A percentile compares a stretch with the other conserved stretches of the same genome.
Conservation (phyloP, 2,329 filamentous ascomycete species). For the Chaetomium olivaceum region DNA sequence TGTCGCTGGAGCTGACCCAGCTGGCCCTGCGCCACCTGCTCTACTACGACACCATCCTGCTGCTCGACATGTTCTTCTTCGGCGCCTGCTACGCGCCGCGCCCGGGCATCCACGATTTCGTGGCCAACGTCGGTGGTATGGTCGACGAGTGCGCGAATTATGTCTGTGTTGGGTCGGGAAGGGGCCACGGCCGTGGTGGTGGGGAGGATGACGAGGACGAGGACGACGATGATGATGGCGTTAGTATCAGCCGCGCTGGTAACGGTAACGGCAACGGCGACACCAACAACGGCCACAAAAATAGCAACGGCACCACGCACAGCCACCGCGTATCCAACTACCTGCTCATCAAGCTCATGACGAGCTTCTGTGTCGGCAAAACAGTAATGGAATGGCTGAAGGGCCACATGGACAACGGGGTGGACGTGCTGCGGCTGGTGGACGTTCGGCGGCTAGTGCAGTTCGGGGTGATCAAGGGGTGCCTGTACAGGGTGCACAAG, state of each 20-base stretch:
- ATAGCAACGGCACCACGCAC: neutral
- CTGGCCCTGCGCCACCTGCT: constrained; percentile 85
- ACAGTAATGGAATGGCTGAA: constrained; percentile 87
- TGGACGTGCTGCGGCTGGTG: constrained; percentile 70
- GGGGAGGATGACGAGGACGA: neutral
- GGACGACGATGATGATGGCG: neutral
- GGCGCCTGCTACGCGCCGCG: constrained; percentile 84
- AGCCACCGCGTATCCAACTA: constrained; percentile 51
- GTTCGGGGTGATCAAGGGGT: constrained; percentile 93
- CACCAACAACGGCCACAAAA: neutral
- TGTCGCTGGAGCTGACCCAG: constrained; percentile 82
- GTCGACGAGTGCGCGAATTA: constrained; percentile 88
- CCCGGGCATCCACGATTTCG: constrained; percentile 75
- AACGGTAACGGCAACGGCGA: neutral
- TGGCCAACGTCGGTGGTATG: constrained; percentile 70
- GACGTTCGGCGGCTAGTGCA: constrained; percentile 91
- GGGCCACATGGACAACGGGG: constrained; percentile 65
- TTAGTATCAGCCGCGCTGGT: neutral
- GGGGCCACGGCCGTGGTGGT: neutral
- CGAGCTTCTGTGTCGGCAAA: constrained; percentile 77
- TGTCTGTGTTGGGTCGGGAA: constrained; percentile 55
- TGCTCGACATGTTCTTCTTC: constrained; percentile 96
- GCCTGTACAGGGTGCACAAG: constrained; percentile 89
- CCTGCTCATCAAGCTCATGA: constrained; percentile 79
- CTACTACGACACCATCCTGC: constrained; percentile 86